These are phyloP conservation scores for Clavariopsis aquatica DNA, from an alignment of 495 filamentous ascomycete species.

Conservation along the genomic window DNA sequence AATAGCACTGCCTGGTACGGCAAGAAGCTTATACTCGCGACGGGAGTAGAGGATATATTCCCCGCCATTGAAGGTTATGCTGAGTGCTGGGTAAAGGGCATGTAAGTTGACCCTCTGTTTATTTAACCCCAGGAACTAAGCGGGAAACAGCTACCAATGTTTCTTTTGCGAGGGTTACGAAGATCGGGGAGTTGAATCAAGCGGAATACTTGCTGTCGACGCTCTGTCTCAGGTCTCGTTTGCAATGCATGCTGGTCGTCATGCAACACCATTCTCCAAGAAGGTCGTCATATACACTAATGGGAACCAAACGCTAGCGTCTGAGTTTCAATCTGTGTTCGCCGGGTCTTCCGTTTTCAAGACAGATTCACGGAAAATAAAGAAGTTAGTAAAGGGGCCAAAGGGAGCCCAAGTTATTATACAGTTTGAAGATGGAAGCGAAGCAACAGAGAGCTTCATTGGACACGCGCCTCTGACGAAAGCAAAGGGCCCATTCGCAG, in stretches of 20 bases:
- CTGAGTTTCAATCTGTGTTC: conserved; percentile 7
- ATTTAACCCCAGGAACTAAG: too few relatives aligned
- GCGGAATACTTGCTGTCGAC: conserved; percentile 28
- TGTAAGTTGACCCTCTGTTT: conserved; percentile 12
- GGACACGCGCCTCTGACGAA: conserved; percentile 19
- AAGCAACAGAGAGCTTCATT: conserved; percentile 14
- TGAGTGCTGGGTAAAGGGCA: conserved; percentile 25
- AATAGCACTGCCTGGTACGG: conserved; percentile 12
- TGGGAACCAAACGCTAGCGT: conserved; percentile 15
- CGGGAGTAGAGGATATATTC: conserved; percentile 26
- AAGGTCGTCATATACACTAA: conserved; percentile 29
- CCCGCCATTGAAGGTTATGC: conserved; percentile 31
- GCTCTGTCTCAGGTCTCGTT: background rate
- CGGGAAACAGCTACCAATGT: conserved; percentile 31
- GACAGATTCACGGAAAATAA: conserved; percentile 22
- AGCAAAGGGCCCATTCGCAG: conserved; percentile 12
- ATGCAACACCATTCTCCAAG: conserved; percentile 3
- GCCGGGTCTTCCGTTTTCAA: background rate
- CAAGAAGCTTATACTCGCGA: conserved; percentile 31
- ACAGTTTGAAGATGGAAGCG: conserved; percentile 23
- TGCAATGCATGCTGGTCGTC: conserved; percentile 11
- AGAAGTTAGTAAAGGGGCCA: conserved; percentile 12
- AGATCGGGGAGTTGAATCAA: background rate
- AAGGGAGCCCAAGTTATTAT: conserved; percentile 12
- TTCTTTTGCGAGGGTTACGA: conserved; percentile 32